Evolutionary conservation across 2,329 filamentous ascomycete genomes (phyloP).

Genomic region (Clarireedia paspali): DNA sequence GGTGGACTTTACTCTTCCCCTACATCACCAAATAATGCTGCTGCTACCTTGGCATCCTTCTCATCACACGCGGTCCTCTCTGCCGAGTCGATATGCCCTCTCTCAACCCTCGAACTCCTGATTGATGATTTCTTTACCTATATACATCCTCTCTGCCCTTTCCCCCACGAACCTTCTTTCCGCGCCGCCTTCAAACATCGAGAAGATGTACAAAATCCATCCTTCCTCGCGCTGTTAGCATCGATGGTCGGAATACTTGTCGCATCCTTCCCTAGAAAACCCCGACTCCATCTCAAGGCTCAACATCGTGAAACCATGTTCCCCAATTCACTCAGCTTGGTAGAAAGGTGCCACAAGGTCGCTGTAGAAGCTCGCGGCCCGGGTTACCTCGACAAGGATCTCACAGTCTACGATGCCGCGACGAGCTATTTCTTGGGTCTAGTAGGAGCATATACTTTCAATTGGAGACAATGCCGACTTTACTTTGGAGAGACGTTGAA

Average conservation of each 20-base stretch:
- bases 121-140: conserved; percentile 81
- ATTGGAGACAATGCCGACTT: conserved; percentile 58
- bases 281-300: conserved; percentile 59
- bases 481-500: conserved; percentile 68
- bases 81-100: conserved; percentile 64
- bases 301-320: conserved; percentile 58
- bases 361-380: conserved; percentile 60
- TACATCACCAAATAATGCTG: conserved; percentile 26
- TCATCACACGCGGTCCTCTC: conserved; percentile 37
- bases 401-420: conserved; percentile 55
- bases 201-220: conserved; percentile 57
- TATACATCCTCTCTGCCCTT: conserved; percentile 68
- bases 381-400: conserved; percentile 45
- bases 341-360: conserved; percentile 63
- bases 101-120: conserved; percentile 58
- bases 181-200: conserved; percentile 58
- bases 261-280: conserved; percentile 67
- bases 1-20: conserved; percentile 22
- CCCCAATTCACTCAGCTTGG: conserved; percentile 60
- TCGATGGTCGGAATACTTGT: conserved; percentile 71
- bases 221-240: conserved; percentile 63
- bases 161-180: conserved; percentile 73
- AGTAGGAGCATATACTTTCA: conserved; percentile 58
- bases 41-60: conserved; percentile 27
- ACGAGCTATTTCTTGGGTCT: conserved; percentile 71